These are phyloP conservation scores for Discostella stelligera DNA, from an alignment of 352 stramenopile genomes.

Conservation along the genomic window DNA sequence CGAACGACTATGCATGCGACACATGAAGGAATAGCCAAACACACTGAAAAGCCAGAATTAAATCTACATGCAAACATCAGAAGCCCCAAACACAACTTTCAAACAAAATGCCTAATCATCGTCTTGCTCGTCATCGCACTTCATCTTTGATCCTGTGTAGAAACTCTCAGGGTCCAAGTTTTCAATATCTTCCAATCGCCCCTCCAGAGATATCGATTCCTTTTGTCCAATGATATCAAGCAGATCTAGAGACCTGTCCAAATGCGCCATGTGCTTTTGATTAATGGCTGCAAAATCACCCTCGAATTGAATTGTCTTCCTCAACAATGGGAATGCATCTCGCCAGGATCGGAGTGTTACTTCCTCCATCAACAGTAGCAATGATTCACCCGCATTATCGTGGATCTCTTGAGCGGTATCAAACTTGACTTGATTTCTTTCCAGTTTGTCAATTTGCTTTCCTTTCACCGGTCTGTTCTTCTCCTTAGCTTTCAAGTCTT, in stretches of 20 bases:
- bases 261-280: slow-evolving; percentile 32
- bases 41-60: too few relatives aligned
- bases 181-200: slow-evolving; percentile 40
- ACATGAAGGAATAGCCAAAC: too few relatives aligned
- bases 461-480: slow-evolving; percentile 39
- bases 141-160: slow-evolving; percentile 32
- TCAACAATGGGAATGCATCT: slow-evolving; percentile 52
- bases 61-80: neutral
- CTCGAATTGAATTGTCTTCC: slow-evolving; percentile 49
- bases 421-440: slow-evolving; percentile 55
- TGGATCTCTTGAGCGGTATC: slow-evolving; percentile 40
- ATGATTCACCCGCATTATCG: slow-evolving; percentile 38
- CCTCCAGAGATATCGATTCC: slow-evolving; percentile 26
- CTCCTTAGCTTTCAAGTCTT: slow-evolving; percentile 38
- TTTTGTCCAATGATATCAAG: slow-evolving; percentile 37
- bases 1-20: slow-evolving; percentile 7
- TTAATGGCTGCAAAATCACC: slow-evolving; percentile 35
- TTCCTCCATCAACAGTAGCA: slow-evolving; percentile 57
- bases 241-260: slow-evolving; percentile 22
- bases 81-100: too few relatives aligned
- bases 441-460: slow-evolving; percentile 56
- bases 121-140: slow-evolving; percentile 3
- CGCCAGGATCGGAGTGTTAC: slow-evolving; percentile 44
- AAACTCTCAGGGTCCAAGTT: slow-evolving; percentile 43
- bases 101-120: neutral